Base-by-base conservation (phyloP, 2,329 filamentous ascomycete genomes). In the Graphilbum sp. region DNA sequence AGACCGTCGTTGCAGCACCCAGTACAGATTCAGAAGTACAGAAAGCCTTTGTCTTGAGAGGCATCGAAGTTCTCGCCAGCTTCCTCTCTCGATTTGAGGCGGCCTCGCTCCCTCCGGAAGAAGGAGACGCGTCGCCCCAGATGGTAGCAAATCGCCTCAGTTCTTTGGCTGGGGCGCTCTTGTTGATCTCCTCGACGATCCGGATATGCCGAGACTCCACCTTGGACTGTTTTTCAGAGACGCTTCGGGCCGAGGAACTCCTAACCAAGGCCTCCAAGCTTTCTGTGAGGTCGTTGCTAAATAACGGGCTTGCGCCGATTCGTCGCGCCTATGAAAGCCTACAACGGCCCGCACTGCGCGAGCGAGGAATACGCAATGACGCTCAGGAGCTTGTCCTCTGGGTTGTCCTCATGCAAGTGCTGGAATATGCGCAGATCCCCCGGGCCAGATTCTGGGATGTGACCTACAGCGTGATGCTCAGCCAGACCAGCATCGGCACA, bases 401-500 rank as follows among this genome's bases (percentile, higher is more conserved):
- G 76, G 64, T 75, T 3, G 56, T 70, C 18, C 43, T 72, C 5
- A 71, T 77, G 48, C 66, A 67, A 35, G 54, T 66, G 1, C 50
- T 79, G 5, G 63, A 67, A 21, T 55, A 59, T 25, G 62, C 65
- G 12, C 54, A 52, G 8, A 67, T 75, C 32, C 64, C 65, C 2
- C 60, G 64, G 36, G 56, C 59, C 18, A 64, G 65, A 1, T 79
- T 80, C 46, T 79, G 75, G 75, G 71, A 76, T 39, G 45, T 76
- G 24, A 49, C 63, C 2, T 66, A 70, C 41, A 47, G 59, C 6
- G 51, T 57, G 11, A 53, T 74, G 41, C 48, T 61, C 3, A 48
- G 50, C 15, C 45, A 58, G 2, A 52, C 55, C 10, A 40, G 30
- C 0, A 24, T 53, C 18, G 46, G 56, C 2, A 52, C 54, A 3